phyloP scores from a whole-genome alignment of 768 basidiomycete genomes.

The Dendrothele bispora region DNA sequence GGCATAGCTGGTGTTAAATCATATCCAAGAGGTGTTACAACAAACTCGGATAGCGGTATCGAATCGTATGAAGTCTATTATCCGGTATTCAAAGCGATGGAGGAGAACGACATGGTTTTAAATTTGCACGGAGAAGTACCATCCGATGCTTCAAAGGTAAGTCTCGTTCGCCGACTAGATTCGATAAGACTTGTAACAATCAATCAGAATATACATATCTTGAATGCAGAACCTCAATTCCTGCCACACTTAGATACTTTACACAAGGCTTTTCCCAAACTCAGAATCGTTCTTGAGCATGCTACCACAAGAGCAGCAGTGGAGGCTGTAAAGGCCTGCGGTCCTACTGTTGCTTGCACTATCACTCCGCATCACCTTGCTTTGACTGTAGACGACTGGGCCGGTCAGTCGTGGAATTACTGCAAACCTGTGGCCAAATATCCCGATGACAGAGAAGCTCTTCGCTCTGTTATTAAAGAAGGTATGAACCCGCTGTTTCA shows the following conservation, averaged over 20 bases:
- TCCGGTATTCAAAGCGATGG: constrained; percentile 91
- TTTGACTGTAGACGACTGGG: constrained; percentile 95
- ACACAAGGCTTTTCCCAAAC: constrained; percentile 78
- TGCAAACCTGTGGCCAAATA: constrained; percentile 99
- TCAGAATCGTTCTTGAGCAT: constrained; percentile 96
- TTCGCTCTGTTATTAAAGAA: constrained; percentile 74
- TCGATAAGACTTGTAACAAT: too few species aligned
- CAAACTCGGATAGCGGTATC: constrained; percentile 94
- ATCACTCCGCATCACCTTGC: constrained; percentile 97
- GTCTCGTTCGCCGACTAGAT: constrained; percentile 25
- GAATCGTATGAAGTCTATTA: constrained; percentile 95
- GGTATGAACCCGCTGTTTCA: constrained; percentile 40
- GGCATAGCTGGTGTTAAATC: constrained; percentile 94
- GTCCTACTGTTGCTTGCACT: constrained; percentile 86
- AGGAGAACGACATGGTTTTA: constrained; percentile 89
- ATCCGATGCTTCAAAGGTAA: constrained; percentile 65
- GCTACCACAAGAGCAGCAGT: constrained; percentile 93
- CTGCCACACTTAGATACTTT: constrained; percentile 84
- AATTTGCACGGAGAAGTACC: constrained; percentile 98
- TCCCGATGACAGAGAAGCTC: constrained; percentile 84
- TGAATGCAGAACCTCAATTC: constrained; percentile 92
- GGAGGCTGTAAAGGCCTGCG: constrained; percentile 78
- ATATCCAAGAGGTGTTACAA: constrained; percentile 96
- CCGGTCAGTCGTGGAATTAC: constrained; percentile 92
- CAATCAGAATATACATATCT: constrained; percentile 83